phyloP scores from a whole-genome alignment of 306 rosid genomes.

The Herpetospermum pedunculosum region DNA sequence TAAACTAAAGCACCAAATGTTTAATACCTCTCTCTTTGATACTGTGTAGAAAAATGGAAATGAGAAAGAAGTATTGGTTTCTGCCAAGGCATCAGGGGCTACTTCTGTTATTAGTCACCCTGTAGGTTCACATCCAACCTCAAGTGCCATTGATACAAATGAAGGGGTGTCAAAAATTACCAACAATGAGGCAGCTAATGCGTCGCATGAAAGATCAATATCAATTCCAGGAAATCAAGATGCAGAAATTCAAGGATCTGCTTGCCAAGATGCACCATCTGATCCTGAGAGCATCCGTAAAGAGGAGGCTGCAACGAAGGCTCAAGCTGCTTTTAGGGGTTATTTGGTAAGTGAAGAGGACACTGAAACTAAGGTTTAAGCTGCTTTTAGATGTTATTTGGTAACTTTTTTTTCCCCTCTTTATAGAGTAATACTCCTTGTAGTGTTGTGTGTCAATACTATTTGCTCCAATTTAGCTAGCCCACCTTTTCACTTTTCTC shows the following conservation, averaged over 20 bases:
- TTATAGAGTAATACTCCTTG: slow-evolving; percentile 2
- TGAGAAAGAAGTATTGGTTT: slow-evolving; percentile 47
- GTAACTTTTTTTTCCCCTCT: slow-evolving; percentile 17
- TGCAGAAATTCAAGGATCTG: slow-evolving; percentile 36
- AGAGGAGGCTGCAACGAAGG: slow-evolving; percentile 84
- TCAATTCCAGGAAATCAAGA: slow-evolving; percentile 30
- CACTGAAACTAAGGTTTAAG: slow-evolving; percentile 76
- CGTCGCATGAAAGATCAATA: slow-evolving; percentile 15
- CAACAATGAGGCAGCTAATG: slow-evolving; percentile 32
- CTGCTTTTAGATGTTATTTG: slow-evolving; percentile 81
- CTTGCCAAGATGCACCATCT: slow-evolving; percentile 30
- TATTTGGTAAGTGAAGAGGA: slow-evolving; percentile 73
- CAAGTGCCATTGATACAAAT: slow-evolving; percentile 16
- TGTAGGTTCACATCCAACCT: slow-evolving; percentile 18
- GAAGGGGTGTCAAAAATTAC: slow-evolving; percentile 41
- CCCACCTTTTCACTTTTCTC: background rate
- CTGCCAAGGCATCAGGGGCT: slow-evolving; percentile 44
- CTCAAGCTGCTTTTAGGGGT: slow-evolving; percentile 97
- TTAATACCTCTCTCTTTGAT: slow-evolving; percentile 3
- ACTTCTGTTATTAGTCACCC: slow-evolving; percentile 42
- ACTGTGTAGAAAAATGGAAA: slow-evolving; percentile 44
- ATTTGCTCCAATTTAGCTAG: background rate
- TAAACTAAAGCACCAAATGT: background rate
- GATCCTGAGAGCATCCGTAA: slow-evolving; percentile 59
- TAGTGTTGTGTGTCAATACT: slow-evolving; percentile 6